Evolutionary conservation across 179 eudicot genomes (phyloP).

Genomic region (Carnegiea gigantea): DNA sequence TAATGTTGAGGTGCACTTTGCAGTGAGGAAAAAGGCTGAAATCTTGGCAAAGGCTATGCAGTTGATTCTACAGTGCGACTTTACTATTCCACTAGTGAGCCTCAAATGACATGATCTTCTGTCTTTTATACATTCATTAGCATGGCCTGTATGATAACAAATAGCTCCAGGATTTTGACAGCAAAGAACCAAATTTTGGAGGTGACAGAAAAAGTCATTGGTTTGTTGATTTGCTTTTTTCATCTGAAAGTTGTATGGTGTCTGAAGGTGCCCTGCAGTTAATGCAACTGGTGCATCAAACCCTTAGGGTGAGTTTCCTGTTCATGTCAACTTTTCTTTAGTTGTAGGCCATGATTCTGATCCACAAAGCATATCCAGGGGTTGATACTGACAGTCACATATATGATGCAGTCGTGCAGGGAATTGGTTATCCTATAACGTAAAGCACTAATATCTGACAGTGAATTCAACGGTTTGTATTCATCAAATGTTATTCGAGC

Average conservation of each 20-base stretch:
- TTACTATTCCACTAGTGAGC: constrained; percentile 74
- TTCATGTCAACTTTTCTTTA: background rate
- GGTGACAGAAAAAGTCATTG: constrained; percentile 36
- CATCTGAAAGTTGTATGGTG: constrained; percentile 78
- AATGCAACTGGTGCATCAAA: constrained; percentile 86
- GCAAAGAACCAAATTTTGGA: constrained; percentile 32
- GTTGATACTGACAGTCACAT: background rate
- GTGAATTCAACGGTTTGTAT: background rate
- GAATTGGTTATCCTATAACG: background rate
- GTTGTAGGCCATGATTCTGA: background rate
- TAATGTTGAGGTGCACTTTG: constrained; percentile 97
- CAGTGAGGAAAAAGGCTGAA: constrained; percentile 84
- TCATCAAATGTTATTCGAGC: background rate
- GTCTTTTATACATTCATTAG: constrained; percentile 1
- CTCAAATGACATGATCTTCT: background rate
- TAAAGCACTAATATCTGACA: background rate
- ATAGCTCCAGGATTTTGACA: constrained; percentile 50
- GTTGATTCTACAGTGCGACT: constrained; percentile 65
- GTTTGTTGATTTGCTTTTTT: constrained; percentile 71
- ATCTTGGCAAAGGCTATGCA: constrained; percentile 85
- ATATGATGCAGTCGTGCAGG: background rate
- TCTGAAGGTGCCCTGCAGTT: constrained; percentile 82
- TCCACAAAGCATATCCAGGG: background rate
- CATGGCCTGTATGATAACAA: constrained; percentile 24
- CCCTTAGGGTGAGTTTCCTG: constrained; percentile 58